A percentile compares a stretch with the other conserved stretches of the same genome.
Evolutionary conservation across 352 stramenopile genomes (phyloP).

Genomic region (Globisporangium irregulare): DNA sequence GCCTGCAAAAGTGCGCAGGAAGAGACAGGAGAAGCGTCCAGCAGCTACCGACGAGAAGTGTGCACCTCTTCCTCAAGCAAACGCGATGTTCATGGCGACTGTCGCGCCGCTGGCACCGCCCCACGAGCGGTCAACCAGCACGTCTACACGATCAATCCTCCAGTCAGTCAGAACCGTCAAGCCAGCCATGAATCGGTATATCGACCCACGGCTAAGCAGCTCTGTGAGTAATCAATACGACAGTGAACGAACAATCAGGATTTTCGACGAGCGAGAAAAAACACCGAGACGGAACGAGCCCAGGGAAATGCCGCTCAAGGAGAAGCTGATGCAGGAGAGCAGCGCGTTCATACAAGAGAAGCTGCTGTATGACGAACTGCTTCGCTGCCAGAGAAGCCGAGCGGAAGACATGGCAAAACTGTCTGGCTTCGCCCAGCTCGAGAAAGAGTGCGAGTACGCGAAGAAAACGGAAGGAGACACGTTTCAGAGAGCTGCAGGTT

Average conservation of each 20-base stretch:
- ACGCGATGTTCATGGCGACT: neutral
- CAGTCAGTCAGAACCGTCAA: conserved; percentile 6
- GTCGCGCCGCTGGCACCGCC: neutral
- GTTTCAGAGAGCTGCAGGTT: conserved; percentile 17
- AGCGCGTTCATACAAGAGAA: conserved; percentile 19
- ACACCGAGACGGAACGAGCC: neutral
- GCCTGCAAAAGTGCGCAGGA: neutral
- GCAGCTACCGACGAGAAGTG: neutral
- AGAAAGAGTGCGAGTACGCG: neutral
- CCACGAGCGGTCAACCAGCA: neutral
- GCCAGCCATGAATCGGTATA: neutral
- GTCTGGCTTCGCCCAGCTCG: neutral
- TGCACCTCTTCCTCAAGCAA: neutral
- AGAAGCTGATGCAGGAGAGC: conserved; percentile 8
- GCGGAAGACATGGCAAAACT: conserved; percentile 30
- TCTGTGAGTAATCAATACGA: neutral
- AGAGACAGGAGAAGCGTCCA: neutral
- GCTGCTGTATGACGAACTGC: conserved; percentile 36
- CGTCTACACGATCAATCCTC: neutral
- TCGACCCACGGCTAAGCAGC: neutral
- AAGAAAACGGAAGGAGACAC: conserved; percentile 7
- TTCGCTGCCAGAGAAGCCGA: conserved; percentile 31
- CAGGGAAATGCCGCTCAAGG: neutral
- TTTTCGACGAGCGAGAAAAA: conserved; percentile 7
- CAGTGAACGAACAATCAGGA: neutral